phyloP scores from a whole-genome alignment of 768 basidiomycete species.

The Boletus barrowsii region DNA sequence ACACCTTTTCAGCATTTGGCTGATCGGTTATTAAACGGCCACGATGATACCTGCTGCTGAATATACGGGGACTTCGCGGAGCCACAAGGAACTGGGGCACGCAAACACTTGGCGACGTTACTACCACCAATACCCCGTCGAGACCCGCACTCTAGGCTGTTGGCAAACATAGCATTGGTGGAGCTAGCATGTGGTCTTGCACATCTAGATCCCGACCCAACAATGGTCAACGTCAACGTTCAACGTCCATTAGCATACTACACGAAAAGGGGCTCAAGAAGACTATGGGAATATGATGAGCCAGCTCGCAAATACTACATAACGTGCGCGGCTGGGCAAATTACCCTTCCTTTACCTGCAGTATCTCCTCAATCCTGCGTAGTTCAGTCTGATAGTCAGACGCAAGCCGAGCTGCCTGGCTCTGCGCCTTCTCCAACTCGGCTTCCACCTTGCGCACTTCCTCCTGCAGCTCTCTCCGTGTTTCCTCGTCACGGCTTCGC shows the following conservation, averaged over 20 bases:
- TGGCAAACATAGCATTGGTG: slow-evolving; percentile 2
- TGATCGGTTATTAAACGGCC: slow-evolving; percentile 27
- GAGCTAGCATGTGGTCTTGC: slow-evolving; percentile 1
- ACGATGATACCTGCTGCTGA: slow-evolving; percentile 26
- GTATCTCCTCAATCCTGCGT: slow-evolving; percentile 33
- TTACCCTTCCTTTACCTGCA: slow-evolving; percentile 31
- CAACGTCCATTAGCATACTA: slow-evolving; percentile 6
- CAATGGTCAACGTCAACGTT: background rate
- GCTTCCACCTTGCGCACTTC: slow-evolving; percentile 34
- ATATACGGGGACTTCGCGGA: slow-evolving; percentile 20
- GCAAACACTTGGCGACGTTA: too few relatives aligned
- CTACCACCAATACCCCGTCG: slow-evolving; percentile 5
- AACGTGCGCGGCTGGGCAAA: slow-evolving; percentile 11
- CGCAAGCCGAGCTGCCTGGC: slow-evolving; percentile 28
- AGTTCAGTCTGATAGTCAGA: slow-evolving; percentile 34
- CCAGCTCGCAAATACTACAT: slow-evolving; percentile 24
- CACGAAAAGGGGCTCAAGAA: slow-evolving; percentile 2
- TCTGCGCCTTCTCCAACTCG: slow-evolving; percentile 28
- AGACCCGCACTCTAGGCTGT: slow-evolving; percentile 1
- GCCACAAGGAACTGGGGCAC: background rate
- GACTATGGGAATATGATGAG: slow-evolving; percentile 11
- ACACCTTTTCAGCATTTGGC: slow-evolving; percentile 18
- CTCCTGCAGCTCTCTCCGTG: slow-evolving; percentile 42
- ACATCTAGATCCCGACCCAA: slow-evolving; percentile 15
- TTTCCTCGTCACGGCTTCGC: slow-evolving; percentile 43